Conservation (phyloP, 2,329 filamentous ascomycete genomes). For the Xylaria sp. region DNA sequence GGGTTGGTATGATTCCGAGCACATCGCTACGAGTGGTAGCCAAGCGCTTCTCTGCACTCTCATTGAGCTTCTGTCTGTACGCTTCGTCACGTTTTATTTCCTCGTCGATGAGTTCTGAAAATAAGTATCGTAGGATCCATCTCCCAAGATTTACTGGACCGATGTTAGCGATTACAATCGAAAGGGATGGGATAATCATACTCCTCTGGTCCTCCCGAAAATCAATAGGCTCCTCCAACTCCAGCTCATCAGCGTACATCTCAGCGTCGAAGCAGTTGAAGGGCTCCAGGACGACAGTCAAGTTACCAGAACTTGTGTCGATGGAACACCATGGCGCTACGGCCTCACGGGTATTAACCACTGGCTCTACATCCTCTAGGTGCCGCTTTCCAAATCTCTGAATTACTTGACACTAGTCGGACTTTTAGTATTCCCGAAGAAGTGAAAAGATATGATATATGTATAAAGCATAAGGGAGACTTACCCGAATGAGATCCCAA, state of each 20-base stretch:
- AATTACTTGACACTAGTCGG: conserved; percentile 79
- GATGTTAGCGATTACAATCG: conserved; percentile 33
- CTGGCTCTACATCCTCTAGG: conserved; percentile 87
- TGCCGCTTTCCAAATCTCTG: conserved; percentile 94
- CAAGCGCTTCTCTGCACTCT: conserved; percentile 68
- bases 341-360: conserved; percentile 87
- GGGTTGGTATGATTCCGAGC: conserved; percentile 67
- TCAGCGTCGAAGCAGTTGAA: conserved; percentile 98
- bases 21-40: conserved; percentile 66
- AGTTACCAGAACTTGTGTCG: conserved; percentile 89
- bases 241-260: conserved; percentile 92
- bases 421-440: conserved; percentile 36
- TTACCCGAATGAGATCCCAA: conserved; percentile 90
- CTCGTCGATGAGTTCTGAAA: conserved; percentile 88
- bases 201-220: conserved; percentile 95
- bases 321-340: conserved; percentile 97
- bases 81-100: conserved; percentile 84
- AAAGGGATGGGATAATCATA: conserved; percentile 57
- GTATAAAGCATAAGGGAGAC: conserved; percentile 35
- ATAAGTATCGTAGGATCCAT: conserved; percentile 94
- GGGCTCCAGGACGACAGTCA: conserved; percentile 91
- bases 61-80: conserved; percentile 76
- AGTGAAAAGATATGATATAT: not conserved
- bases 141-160: conserved; percentile 90
- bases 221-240: conserved; percentile 76